These are phyloP conservation scores for Starmera stellimalicola DNA, from an alignment of 1,139 yeast genomes.

Conservation along the genomic window DNA sequence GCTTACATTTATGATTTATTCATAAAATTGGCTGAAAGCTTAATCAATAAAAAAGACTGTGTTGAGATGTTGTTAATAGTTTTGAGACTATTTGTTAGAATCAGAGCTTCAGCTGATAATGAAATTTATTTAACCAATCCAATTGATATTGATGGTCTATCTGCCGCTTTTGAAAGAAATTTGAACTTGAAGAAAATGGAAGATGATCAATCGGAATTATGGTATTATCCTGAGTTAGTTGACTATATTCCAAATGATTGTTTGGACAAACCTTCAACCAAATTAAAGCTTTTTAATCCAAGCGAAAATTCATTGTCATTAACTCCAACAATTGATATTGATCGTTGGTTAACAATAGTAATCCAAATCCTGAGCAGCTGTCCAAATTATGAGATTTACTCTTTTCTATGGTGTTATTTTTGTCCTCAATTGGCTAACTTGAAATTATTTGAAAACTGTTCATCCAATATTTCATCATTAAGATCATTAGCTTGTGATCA, in stretches of 20 bases:
- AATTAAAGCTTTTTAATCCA: conserved; percentile 8
- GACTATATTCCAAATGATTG: conserved; percentile 36
- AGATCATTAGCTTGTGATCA: conserved; percentile 52
- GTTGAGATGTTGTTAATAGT: conserved; percentile 35
- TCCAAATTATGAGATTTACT: conserved; percentile 62
- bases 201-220: conserved; percentile 23
- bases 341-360: conserved; percentile 44
- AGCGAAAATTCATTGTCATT: conserved; percentile 2
- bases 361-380: conserved; percentile 43
- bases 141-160: conserved; percentile 56
- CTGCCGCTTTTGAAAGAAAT: conserved; percentile 49
- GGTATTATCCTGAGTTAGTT: conserved; percentile 56
- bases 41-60: conserved; percentile 23
- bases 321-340: conserved; percentile 30
- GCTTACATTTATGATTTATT: conserved; percentile 22
- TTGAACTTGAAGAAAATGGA: conserved; percentile 17
- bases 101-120: conserved; percentile 41
- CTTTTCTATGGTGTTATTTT: conserved; percentile 58
- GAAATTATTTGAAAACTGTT: conserved; percentile 39
- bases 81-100: conserved; percentile 44
- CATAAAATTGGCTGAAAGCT: conserved; percentile 21
- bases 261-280: conserved; percentile 27
- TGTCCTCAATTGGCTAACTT: conserved; percentile 65
- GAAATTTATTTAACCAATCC: conserved; percentile 45
- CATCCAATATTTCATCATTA: conserved; percentile 36